A percentile compares a stretch with the other conserved stretches of the same genome.
Conservation (phyloP, 441 rosid species). For the Sinapis alba region DNA sequence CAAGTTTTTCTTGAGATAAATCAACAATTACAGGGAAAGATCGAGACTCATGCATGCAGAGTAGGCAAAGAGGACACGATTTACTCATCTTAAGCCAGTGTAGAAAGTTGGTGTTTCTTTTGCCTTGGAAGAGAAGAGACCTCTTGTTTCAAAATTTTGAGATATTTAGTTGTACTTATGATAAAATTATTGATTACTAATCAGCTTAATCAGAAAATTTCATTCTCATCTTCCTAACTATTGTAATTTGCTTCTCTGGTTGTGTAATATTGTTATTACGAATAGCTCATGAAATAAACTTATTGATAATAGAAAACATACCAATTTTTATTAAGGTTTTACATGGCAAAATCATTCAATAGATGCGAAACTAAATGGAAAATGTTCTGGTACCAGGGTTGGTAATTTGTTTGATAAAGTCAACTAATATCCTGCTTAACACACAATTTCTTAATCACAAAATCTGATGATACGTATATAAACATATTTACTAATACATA, state of each 20-base stretch:
- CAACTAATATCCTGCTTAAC: constrained; percentile 17
- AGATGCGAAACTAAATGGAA: background rate
- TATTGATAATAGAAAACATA: too few relatives aligned
- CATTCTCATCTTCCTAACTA: too few relatives aligned
- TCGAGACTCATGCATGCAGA: background rate
- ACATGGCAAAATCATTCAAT: background rate
- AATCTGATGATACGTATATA: background rate
- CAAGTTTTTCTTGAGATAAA: background rate
- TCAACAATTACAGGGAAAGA: background rate
- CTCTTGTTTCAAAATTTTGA: too few relatives aligned
- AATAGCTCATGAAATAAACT: background rate
- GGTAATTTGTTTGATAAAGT: constrained; percentile 32
- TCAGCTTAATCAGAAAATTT: background rate
- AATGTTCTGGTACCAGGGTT: constrained; percentile 18
- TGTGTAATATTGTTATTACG: background rate
- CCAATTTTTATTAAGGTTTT: background rate
- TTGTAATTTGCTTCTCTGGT: too few relatives aligned
- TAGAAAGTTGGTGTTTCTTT: background rate
- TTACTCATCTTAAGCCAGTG: background rate
- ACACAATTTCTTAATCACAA: background rate
- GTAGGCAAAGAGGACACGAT: constrained; percentile 16
- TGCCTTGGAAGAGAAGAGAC: background rate
- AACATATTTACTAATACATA: background rate
- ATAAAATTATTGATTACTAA: background rate
- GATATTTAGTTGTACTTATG: too few relatives aligned